These are phyloP conservation scores for Houttuynia cordata DNA, from an alignment of 164 flowering plant species.

Conservation along the genomic window DNA sequence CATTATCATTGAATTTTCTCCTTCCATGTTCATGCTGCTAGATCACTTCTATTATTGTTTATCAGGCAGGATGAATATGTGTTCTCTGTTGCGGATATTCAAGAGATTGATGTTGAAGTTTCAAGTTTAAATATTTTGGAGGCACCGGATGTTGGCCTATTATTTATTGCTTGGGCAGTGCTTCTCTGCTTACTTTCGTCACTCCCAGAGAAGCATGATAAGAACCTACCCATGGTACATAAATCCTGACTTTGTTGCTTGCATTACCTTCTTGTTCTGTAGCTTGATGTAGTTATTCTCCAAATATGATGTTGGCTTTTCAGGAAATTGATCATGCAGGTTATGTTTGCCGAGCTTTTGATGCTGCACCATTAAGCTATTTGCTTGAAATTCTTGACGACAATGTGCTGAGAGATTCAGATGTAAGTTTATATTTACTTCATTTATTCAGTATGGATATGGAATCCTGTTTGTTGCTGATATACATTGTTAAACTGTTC, in stretches of 20 bases:
- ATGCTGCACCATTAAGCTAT: conserved; percentile 48
- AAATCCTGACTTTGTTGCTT: conserved; percentile 1
- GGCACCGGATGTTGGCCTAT: conserved; percentile 63
- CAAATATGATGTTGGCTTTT: conserved; percentile 3
- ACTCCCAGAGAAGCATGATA: conserved; percentile 60
- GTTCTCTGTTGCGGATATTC: conserved; percentile 53
- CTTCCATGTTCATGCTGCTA: not conserved
- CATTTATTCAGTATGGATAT: not conserved
- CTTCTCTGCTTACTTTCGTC: conserved; percentile 67
- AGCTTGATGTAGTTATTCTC: conserved; percentile 2
- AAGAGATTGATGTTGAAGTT: conserved; percentile 67
- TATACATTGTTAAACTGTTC: no score
- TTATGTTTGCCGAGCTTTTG: conserved; percentile 85
- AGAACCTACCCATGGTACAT: conserved; percentile 39
- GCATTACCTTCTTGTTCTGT: not conserved
- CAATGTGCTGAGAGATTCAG: conserved; percentile 51
- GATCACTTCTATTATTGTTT: conserved; percentile 5
- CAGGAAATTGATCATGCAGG: conserved; percentile 88
- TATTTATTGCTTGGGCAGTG: conserved; percentile 83
- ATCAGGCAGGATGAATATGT: conserved; percentile 45
- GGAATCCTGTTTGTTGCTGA: no score
- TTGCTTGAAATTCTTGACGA: conserved; percentile 58
- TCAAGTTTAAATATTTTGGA: conserved; percentile 45
- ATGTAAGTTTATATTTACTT: conserved; percentile 37
- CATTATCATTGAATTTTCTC: not conserved